These are phyloP conservation scores for Penicillium atrosanguineum DNA, from an alignment of 495 filamentous ascomycete genomes.

Conservation along the genomic window DNA sequence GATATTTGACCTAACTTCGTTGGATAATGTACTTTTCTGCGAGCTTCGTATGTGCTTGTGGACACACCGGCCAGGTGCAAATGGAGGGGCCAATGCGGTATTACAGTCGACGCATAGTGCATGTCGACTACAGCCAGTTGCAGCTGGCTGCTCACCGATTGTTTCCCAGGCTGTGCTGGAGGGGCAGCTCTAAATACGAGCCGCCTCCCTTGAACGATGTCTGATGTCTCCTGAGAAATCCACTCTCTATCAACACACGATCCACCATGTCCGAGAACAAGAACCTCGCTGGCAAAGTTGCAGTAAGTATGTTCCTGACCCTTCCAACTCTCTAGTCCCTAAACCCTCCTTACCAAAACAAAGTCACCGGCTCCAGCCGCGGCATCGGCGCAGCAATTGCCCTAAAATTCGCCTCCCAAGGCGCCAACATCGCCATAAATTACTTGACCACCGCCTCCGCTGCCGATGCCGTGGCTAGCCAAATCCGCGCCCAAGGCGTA, in stretches of 20 bases:
- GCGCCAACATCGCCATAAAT: constrained; percentile 42
- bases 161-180: background rate
- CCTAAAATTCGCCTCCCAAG: constrained; percentile 38
- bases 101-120: background rate
- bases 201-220: background rate
- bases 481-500: constrained; percentile 42
- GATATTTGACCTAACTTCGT: background rate
- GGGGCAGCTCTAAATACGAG: background rate
- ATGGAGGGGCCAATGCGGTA: background rate
- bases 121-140: background rate
- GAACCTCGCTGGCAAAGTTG: constrained; percentile 28
- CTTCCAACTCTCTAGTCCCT: background rate
- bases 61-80: background rate
- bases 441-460: constrained; percentile 30
- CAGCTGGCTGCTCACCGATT: constrained; percentile 3
- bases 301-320: constrained; percentile 10
- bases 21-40: background rate
- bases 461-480: constrained; percentile 44
- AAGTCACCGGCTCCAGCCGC: constrained; percentile 35
- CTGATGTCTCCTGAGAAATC: too few relatives aligned
- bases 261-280: constrained; percentile 14
- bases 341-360: background rate
- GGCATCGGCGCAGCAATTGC: constrained; percentile 42
- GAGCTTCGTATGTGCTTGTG: background rate
- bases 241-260: background rate